Evolutionary conservation across 1,284 basidiomycete genomes (phyloP), one percentile per base, ranked within the genome.

Genomic region (Ustilago tritici): DNA sequence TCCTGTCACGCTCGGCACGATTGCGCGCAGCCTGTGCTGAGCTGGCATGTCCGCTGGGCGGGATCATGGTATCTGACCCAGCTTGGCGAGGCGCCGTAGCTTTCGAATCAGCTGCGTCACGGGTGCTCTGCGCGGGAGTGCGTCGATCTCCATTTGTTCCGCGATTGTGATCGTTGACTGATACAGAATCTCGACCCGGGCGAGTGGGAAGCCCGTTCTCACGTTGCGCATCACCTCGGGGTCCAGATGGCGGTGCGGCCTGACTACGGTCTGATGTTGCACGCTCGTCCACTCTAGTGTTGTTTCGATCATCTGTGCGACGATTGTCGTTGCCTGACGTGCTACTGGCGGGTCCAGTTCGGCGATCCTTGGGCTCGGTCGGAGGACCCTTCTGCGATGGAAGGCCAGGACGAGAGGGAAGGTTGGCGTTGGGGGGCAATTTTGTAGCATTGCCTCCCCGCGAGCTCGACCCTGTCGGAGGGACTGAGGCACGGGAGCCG

Each of bases 341-440:
- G 46, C 23, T 57, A 54, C 15, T 43, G 36, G 55, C 17, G 15
- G 55, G 17, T 12, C 60, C 61, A 11, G 50, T 40, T 35, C 70
- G 70, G 19, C 70, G 65, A 32, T 67, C 61, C 12, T 52, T 68
- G 5, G 61, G 10, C 17, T 68, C 70, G 6, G 61, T 23, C 9
- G 70, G 52, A 2, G 54, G 19, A 9, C 36, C 19, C n/a, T 65
- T 64, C 32, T 68, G 70, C 57, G 70, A 58, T 8, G 61, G 2
- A 3, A 65, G 55, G 2, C 54, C 66, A 1, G 71, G 71, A 6
- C 72, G 72, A 11, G 56, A 63, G 0, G 72, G 72, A 6, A 75
- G 66, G 35, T 75, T 75, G 40, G 72, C 72, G 17, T 56, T 63
- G 34, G 62, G 55, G 4, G 72, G 72, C 10, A 75, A 59, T 47